These are phyloP conservation scores for Cryptosporidium ubiquitum DNA, from an alignment of 169 alveolate species.

Conservation along the genomic window DNA sequence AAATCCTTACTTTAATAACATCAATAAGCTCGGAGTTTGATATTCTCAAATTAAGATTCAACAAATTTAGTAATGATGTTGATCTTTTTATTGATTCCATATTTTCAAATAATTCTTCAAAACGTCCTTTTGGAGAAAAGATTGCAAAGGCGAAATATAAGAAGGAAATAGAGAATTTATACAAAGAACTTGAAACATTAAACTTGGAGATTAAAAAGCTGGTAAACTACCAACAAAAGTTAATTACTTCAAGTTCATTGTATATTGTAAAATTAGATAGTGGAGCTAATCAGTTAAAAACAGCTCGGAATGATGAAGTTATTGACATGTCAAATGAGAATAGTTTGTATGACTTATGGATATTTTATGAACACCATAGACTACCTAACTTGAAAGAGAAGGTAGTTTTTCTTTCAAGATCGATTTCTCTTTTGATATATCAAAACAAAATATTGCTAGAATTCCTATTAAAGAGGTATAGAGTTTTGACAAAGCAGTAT, in stretches of 20 bases:
- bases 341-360: conserved; percentile 22
- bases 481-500: background rate
- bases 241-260: background rate
- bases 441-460: conserved; percentile 12
- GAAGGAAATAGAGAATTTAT: background rate
- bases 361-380: conserved; percentile 15
- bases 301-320: background rate
- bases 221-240: background rate
- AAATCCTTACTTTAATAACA: background rate
- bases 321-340: background rate
- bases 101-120: background rate
- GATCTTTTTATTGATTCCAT: background rate
- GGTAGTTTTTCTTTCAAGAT: background rate
- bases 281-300: background rate
- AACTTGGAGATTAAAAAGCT: background rate
- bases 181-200: background rate
- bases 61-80: background rate
- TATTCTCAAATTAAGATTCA: background rate
- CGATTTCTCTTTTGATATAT: background rate
- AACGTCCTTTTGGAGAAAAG: background rate
- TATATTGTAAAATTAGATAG: background rate
- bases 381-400: conserved; percentile 11
- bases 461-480: background rate
- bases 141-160: background rate
- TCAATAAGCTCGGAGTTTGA: background rate